Evolutionary conservation across 2,329 filamentous ascomycete genomes (phyloP).

Genomic region (Akanthomyces dipterigenus): DNA sequence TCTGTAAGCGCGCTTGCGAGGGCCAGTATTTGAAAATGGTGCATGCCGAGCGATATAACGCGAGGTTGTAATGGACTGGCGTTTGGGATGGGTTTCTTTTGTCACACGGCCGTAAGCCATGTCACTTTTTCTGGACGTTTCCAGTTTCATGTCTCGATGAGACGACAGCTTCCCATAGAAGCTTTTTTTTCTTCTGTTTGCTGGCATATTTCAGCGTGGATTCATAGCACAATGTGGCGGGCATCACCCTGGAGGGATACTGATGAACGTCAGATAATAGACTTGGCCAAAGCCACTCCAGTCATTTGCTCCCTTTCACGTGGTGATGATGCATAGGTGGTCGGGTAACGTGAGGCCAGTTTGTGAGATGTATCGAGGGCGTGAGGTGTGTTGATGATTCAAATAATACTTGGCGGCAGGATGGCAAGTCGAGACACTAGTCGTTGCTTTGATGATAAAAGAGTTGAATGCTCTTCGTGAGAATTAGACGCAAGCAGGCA

Average conservation of each 20-base stretch:
- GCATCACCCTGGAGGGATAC: background rate
- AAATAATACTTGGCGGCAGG: background rate
- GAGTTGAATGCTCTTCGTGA: no score
- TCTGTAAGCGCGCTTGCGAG: constrained; percentile 19
- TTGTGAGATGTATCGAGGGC: background rate
- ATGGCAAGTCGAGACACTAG: background rate
- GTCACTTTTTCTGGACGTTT: background rate
- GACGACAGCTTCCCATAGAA: background rate
- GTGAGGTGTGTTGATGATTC: background rate
- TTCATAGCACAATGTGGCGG: constrained; percentile 3
- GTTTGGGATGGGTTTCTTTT: background rate
- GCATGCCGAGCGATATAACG: constrained; percentile 1
- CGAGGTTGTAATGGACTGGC: constrained; percentile 6
- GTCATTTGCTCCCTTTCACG: background rate
- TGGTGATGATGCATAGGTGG: background rate
- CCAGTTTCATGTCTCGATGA: background rate
- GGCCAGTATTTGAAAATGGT: background rate
- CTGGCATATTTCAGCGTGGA: constrained; percentile 8
- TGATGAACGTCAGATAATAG: constrained; percentile 1
- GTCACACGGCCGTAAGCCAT: background rate
- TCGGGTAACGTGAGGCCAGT: background rate
- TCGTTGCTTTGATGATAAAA: background rate
- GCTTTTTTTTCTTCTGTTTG: background rate
- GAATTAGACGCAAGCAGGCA: no score
- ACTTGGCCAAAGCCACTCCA: constrained; percentile 1